Evolutionary conservation across 2,329 filamentous ascomycete genomes (phyloP), one percentile per base, ranked within the genome.

Genomic region (Colletotrichum cordylinicola): DNA sequence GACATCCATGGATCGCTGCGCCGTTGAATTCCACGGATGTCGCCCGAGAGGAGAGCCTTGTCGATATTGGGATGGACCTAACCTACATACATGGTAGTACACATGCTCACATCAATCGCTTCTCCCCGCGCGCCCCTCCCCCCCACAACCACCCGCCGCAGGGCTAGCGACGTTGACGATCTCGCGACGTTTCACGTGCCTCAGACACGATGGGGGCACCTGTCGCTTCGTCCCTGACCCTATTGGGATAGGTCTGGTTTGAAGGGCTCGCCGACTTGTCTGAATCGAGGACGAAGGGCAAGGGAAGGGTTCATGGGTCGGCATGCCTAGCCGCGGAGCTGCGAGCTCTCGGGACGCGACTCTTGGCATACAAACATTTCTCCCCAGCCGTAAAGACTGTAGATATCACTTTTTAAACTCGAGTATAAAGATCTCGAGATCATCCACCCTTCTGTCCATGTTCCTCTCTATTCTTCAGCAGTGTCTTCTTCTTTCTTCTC

Each of bases 111-210:
- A 21, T 29, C 58, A 37, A 35, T 15, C 58, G 29, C 18, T 18
- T 31, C 29, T 21, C 48, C 27, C 35, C 62, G 39, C 27, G 52
- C 56, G 39, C 39, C 67, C 24, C 16, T 27, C 48, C 27, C 67
- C 35, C 48, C 21, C 68, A 39, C 72, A 65, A 61, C 15, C 61
- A 18, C 10, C 24, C 37, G 37, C 62, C 56, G 60, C 31, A 65
- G 35, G 29, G 55, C 37, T 35, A 39, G 29, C 27, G 43, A 58
- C n/a, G 62, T 13, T 48, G 70, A 58, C 24, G 73, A 65, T 72
- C 61, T 58, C 62, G 73, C 64, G 70, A 75, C 64, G 73, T 75
- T 75, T 75, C 73, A 75, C 33, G 29, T 58, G 69, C 27, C 12
- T 43, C 56, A 64, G 39, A 73, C 27, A 18, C n/a, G 27, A 73